A percentile compares a stretch with the other conserved stretches of the same genome.
These are phyloP conservation scores for Graphilbum fragrans DNA, from an alignment of 2,329 filamentous ascomycete genomes.

Conservation along the genomic window DNA sequence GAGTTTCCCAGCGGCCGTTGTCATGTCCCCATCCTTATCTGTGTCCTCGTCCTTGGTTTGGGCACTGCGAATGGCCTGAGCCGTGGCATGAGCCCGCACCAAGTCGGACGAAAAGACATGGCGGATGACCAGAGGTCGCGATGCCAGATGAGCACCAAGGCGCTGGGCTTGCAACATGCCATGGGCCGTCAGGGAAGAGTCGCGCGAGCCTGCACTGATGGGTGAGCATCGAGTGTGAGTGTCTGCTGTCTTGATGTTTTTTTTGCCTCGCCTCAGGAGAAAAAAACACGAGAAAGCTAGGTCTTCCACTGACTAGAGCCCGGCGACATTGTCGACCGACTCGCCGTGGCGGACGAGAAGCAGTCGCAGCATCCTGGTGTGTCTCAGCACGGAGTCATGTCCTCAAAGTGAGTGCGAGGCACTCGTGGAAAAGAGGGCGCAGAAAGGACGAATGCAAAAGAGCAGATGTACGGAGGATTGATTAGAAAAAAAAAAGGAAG, in stretches of 20 bases:
- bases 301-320: slow-evolving; percentile 46
- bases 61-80: slow-evolving; percentile 48
- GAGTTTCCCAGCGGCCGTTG: background rate
- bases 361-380: slow-evolving; percentile 44
- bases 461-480: no score
- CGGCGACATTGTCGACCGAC: slow-evolving; percentile 78
- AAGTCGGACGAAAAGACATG: slow-evolving; percentile 59
- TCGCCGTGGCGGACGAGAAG: slow-evolving; percentile 80
- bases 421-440: background rate
- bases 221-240: slow-evolving; percentile 13
- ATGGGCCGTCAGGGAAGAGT: slow-evolving; percentile 72
- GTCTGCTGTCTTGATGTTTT: background rate
- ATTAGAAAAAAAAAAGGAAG: background rate
- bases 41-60: slow-evolving; percentile 21
- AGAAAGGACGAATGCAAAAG: background rate
- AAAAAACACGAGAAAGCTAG: slow-evolving; percentile 14
- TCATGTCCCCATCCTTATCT: background rate
- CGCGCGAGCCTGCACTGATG: slow-evolving; percentile 58
- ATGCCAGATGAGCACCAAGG: slow-evolving; percentile 51
- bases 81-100: slow-evolving; percentile 60
- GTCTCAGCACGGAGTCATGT: no score
- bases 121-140: slow-evolving; percentile 14
- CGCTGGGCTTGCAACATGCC: slow-evolving; percentile 67
- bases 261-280: background rate
- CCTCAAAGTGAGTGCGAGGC: no score